Base-by-base conservation (phyloP, 1,284 basidiomycete species). In the Moesziomyces aphidis region DNA sequence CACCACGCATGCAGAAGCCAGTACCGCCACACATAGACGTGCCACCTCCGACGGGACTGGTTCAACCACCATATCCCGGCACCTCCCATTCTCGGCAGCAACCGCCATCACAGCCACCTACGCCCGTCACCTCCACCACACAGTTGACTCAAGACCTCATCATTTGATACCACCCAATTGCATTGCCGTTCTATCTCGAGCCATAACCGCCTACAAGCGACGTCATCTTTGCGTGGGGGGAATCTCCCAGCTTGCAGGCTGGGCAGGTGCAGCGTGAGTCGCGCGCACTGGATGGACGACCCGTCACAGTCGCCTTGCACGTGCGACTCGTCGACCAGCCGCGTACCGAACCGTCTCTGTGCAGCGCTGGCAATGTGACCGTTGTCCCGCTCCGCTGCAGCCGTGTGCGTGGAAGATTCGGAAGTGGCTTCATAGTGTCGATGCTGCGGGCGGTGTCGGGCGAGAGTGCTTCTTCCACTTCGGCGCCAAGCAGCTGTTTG, bases 401-500 rank as follows among this genome's bases (percentile, higher is more conserved):
- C 4, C 24, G 11, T 9, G 17, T 39, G 7, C 4, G n/a, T 3
- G 66, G 66, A 1, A 69, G 44, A 2, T 10, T 21, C 0, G 67
- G 67, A 0, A 69, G 57, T 0, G 67, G 61, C 21, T 69, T 69
- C 50, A 53, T 61, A 39, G 34, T 36, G 31, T 58, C 21, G 4
- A 10, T 22, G 36, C 10, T 34, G 10, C 4, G 11, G 10, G 13
- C 31, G 31, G 9, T 1, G 31, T 34, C 31, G 31, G 31, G 11
- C 10, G 31, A 34, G 23, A 68, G 46, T n/a, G 62, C 59, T 3
- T 48, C 36, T 0, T 34, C 24, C 2, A 64, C 64, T 47, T 73
- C 70, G 17, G 67, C 64, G 1, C 70, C 70, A 2, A 73, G 48
- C 13, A 73, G 51, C 43, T 68, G 45, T 34, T 64, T 63, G 34